Percentiles rank a stretch among this genome's conserved stretches.
Evolutionary conservation across 2,329 filamentous ascomycete genomes (phyloP).

Genomic region (Plenodomus biglobosus): DNA sequence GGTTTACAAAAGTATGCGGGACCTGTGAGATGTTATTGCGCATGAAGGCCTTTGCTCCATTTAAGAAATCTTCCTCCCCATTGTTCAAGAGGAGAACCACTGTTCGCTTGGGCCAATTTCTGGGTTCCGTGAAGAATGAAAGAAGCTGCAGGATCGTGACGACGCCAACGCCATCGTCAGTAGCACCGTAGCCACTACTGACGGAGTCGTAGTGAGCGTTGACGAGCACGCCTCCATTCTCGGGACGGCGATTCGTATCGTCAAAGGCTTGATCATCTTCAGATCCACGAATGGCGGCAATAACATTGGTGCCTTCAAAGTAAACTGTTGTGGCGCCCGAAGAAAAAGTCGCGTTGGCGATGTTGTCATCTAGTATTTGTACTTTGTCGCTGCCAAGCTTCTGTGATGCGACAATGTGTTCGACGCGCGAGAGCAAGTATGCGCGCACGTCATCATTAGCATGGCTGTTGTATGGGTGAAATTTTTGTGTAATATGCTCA

Average conservation of each 20-base stretch:
- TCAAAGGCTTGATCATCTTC: conserved; percentile 76
- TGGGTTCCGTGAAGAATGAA: conserved; percentile 73
- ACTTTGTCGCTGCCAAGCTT: conserved; percentile 45
- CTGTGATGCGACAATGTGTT: conserved; percentile 68
- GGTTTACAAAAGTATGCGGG: conserved; percentile 85
- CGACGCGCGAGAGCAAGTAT: conserved; percentile 72
- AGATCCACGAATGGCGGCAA: conserved; percentile 84
- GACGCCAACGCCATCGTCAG: conserved; percentile 89
- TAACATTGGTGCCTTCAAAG: conserved; percentile 89
- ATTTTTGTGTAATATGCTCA: conserved; percentile 69
- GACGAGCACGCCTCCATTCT: conserved; percentile 77
- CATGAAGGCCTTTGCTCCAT: conserved; percentile 82
- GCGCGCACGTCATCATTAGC: conserved; percentile 77
- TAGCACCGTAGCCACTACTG: conserved; percentile 87
- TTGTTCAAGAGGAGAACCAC: conserved; percentile 90
- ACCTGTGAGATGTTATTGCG: conserved; percentile 79
- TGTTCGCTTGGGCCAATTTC: conserved; percentile 73
- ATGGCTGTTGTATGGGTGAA: conserved; percentile 87
- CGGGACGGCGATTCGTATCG: conserved; percentile 50
- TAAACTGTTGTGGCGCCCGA: conserved; percentile 63
- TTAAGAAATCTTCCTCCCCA: conserved; percentile 89
- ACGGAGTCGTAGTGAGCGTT: conserved; percentile 97
- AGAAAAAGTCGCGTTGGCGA: conserved; percentile 75
- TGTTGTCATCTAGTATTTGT: conserved; percentile 75
- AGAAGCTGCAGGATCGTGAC: conserved; percentile 84